phyloP scores from a whole-genome alignment of 2,329 filamentous ascomycete species.

The Mycosphaerella sp. region DNA sequence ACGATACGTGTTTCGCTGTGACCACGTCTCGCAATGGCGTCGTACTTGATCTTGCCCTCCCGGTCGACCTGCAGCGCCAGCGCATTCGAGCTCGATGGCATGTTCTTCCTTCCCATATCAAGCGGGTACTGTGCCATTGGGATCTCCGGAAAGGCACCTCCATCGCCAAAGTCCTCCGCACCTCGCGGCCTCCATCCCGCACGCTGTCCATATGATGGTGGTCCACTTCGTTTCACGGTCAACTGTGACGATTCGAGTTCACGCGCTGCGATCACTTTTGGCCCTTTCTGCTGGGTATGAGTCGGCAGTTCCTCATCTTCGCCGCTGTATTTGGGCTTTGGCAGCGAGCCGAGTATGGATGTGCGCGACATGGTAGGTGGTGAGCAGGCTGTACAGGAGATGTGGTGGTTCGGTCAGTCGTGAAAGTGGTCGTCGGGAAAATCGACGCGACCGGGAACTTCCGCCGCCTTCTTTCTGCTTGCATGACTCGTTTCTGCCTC shows the following conservation, averaged over 20 bases:
- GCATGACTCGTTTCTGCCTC: background rate
- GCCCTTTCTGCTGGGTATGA: constrained; percentile 68
- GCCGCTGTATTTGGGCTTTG: constrained; percentile 84
- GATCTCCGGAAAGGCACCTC: constrained; percentile 91
- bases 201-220: constrained; percentile 81
- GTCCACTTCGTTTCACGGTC: constrained; percentile 73
- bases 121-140: constrained; percentile 91
- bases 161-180: constrained; percentile 90
- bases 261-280: constrained; percentile 71
- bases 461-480: background rate
- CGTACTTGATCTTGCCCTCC: constrained; percentile 92
- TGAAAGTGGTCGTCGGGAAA: background rate
- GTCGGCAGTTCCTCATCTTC: constrained; percentile 75
- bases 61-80: constrained; percentile 86
- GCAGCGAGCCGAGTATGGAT: constrained; percentile 71
- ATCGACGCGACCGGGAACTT: background rate
- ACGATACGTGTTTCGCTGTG: constrained; percentile 79
- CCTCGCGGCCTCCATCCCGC: constrained; percentile 83
- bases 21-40: constrained; percentile 85
- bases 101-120: constrained; percentile 78
- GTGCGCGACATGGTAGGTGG: constrained; percentile 19
- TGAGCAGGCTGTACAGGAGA: background rate
- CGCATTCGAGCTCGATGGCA: constrained; percentile 66
- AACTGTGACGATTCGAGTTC: constrained; percentile 81
- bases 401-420: background rate